These are phyloP conservation scores for Paspalum vaginatum DNA, from an alignment of 176 grass and related monocot genomes.

Conservation along the genomic window DNA sequence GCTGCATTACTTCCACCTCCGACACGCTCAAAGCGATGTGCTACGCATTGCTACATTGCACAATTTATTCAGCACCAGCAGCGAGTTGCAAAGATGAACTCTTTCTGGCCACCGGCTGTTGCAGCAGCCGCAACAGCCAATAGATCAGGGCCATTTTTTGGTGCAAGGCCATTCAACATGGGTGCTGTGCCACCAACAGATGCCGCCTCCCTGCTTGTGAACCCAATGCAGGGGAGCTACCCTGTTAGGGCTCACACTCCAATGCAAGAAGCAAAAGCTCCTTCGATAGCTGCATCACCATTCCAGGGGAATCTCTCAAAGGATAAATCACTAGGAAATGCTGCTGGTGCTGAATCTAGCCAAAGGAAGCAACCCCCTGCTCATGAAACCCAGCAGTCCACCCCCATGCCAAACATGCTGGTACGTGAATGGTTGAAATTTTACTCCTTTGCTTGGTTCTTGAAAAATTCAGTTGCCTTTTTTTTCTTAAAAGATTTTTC, in stretches of 20 bases:
- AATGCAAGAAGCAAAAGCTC: constrained; percentile 61
- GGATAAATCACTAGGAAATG: constrained; percentile 62
- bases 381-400: constrained; percentile 72
- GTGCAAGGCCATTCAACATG: constrained; percentile 68
- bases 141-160: constrained; percentile 60
- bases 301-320: constrained; percentile 55
- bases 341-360: constrained; percentile 50
- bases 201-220: constrained; percentile 58
- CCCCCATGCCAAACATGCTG: constrained; percentile 63
- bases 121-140: constrained; percentile 20
- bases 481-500: constrained; percentile 29
- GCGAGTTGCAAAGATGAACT: constrained; percentile 69
- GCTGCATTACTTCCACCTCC: constrained; percentile 54
- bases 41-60: constrained; percentile 86
- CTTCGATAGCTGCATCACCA: constrained; percentile 38
- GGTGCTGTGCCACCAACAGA: constrained; percentile 63
- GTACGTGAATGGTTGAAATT: constrained; percentile 41
- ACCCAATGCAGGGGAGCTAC: constrained; percentile 75
- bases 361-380: constrained; percentile 76
- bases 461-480: not conserved
- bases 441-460: not conserved
- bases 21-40: constrained; percentile 67
- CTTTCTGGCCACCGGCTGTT: constrained; percentile 66
- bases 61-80: constrained; percentile 78
- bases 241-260: constrained; percentile 57